Evolutionary conservation across 1,139 yeast species (phyloP), one percentile per base, ranked within the genome.

Genomic region (Candida dubliniensis): DNA sequence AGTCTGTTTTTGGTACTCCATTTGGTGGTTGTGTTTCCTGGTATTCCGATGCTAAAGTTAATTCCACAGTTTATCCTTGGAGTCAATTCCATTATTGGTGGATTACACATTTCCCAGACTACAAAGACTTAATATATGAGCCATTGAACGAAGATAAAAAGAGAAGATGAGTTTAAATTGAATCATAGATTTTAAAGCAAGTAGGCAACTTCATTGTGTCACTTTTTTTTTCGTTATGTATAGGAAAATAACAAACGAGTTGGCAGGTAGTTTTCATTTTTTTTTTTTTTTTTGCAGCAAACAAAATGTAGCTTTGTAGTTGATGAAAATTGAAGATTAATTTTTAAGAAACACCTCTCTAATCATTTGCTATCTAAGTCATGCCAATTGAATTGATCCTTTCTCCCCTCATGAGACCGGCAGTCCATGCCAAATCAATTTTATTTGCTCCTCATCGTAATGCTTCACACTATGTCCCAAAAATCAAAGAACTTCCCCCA

Each of bases 361-460:
- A n/a, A n/a, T 30, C 13, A n/a, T 30, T 30, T 30, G 32, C 32
- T n/a, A 12, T 12, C 13, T 30, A n/a, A n/a, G 13, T 30, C 12
- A 80, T 81, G 85, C 85, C 85, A 34, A 66, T 81, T 47, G 86
- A 81, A 60, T 71, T 81, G 38, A 51, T 79, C 41, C 68, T 81
- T 50, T 70, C 82, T 31, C 86, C 86, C 23, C 44, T 81, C 25
- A 75, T 80, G 82, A 67, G 82, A 52, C 85, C 86, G 8, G 67
- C 78, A 46, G 80, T 79, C 40, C 56, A 70, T 52, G 82, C 81
- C 45, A 77, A 79, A 54, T 71, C 85, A 7, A 64, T 75, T 18
- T 54, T 81, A 10, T 78, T 78, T 63, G 73, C 75, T 49, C 78
- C 81, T n/a, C 85, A 81, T 54, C 72, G 85, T 46, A 70, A 76